Base-by-base conservation (phyloP, 73 alveolate species). In the Urostyla sp. region DNA sequence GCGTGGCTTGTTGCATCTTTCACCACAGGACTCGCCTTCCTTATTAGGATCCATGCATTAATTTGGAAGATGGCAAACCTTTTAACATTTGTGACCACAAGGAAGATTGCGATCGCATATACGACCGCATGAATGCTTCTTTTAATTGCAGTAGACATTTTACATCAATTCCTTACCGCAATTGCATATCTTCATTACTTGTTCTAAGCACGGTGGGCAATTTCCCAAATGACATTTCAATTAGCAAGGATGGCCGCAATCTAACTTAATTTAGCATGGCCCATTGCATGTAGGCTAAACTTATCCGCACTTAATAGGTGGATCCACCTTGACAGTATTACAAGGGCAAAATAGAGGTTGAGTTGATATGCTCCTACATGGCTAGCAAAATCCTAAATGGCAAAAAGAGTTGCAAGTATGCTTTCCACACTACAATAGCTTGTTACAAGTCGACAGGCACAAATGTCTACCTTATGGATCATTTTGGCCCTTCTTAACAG, bases 391-490 rank as follows among this genome's bases (percentile, higher is more conserved):
- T 32, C 98, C 99, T 72, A 90, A 73, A 66, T 96, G 99, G 84
- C 99, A 96, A 92, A 92, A 96, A 27, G 91, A 90, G 75, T 84
- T 91, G 58, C 99, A 96, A 38, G 81, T 69, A 82, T 96, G 99
- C 73, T 90, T 94, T 45, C 98, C 98, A 67, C 99, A 96, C 51
- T 91, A 34, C 66, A 96, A 84, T 23, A 91, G 88, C 36, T 94
- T 94, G 18, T 91, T 90, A 69, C 99, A 96, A 21, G 90, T 86
- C 55, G 84, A 87, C 85, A 96, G 72, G 72, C 99, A 96, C 66
- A 96, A 55, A 88, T 96, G 99, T 49, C 76, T 85, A 49, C 97
- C 99, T 45, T 75, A 60, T 38, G 96, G 94, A 63, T 81, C 95
- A 50, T 66, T 91, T 44, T 53, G 86, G 57, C 84, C 69, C 78